phyloP scores from a whole-genome alignment of 257 asterid genomes.

The Nicotiana knightiana region DNA sequence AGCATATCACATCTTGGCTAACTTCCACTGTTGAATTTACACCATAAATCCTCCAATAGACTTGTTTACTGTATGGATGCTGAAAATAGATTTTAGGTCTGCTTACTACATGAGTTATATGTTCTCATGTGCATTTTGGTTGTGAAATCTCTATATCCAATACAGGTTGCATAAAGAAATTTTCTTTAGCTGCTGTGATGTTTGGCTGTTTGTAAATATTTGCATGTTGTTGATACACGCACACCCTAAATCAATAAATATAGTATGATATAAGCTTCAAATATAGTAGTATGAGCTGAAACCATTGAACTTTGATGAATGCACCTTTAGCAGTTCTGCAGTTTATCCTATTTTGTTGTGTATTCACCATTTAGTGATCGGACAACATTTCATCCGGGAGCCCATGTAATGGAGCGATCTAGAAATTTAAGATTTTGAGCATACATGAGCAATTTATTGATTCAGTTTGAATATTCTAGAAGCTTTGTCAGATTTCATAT shows the following conservation, averaged over 20 bases:
- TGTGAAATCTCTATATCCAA: neutral
- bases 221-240: neutral
- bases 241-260: neutral
- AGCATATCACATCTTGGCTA: constrained; percentile 17
- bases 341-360: neutral
- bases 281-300: too few relatives aligned
- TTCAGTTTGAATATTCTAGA: neutral
- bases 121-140: neutral
- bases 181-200: neutral
- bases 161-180: neutral
- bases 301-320: neutral
- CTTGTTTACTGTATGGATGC: neutral
- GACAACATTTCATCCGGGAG: too few relatives aligned
- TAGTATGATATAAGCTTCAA: neutral
- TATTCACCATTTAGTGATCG: neutral
- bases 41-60: constrained; percentile 39
- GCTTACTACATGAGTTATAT: neutral
- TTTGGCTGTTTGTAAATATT: neutral
- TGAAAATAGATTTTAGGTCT: neutral
- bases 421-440: neutral
- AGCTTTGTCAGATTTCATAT: neutral
- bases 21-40: constrained; percentile 44
- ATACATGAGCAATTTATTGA: neutral
- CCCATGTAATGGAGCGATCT: too few relatives aligned
- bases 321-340: neutral